Conservation (phyloP, 352 stramenopile species). For the Globisporangium irregulare region DNA sequence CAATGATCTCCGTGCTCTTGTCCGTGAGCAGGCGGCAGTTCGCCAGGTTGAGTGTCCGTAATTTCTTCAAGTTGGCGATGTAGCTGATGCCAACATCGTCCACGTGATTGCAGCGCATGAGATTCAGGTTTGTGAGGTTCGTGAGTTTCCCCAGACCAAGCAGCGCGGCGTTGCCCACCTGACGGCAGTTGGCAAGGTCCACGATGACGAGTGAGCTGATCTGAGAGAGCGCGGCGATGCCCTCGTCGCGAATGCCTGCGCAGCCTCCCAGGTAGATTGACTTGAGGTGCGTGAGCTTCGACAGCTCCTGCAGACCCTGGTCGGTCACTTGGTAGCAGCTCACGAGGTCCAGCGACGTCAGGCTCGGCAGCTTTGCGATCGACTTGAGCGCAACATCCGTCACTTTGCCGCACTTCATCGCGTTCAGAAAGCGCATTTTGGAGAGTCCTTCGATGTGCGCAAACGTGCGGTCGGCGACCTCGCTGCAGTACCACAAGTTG, state of each 20-base stretch:
- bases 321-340: constrained; percentile 76
- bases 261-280: constrained; percentile 66
- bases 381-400: constrained; percentile 47
- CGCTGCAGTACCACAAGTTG: constrained; percentile 84
- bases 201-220: constrained; percentile 54
- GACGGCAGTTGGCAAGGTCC: constrained; percentile 72
- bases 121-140: constrained; percentile 67
- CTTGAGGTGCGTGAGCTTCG: constrained; percentile 43
- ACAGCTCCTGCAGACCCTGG: constrained; percentile 38
- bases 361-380: constrained; percentile 43
- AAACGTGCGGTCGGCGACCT: constrained; percentile 67
- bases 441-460: constrained; percentile 41
- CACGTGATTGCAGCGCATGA: constrained; percentile 80
- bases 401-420: constrained; percentile 80
- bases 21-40: constrained; percentile 83
- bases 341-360: constrained; percentile 75
- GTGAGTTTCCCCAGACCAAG: constrained; percentile 47
- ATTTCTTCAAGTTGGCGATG: constrained; percentile 37
- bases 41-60: constrained; percentile 74
- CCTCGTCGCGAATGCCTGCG: constrained; percentile 51
- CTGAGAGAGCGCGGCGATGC: constrained; percentile 40
- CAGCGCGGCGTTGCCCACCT: constrained; percentile 64
- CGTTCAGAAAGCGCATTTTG: constrained; percentile 73
- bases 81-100: constrained; percentile 51
- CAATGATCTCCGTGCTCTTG: constrained; percentile 34